Percentiles rank a stretch among this genome's conserved stretches.
phyloP scores from a whole-genome alignment of 495 filamentous ascomycete genomes.

The Chaetomium fimeti region DNA sequence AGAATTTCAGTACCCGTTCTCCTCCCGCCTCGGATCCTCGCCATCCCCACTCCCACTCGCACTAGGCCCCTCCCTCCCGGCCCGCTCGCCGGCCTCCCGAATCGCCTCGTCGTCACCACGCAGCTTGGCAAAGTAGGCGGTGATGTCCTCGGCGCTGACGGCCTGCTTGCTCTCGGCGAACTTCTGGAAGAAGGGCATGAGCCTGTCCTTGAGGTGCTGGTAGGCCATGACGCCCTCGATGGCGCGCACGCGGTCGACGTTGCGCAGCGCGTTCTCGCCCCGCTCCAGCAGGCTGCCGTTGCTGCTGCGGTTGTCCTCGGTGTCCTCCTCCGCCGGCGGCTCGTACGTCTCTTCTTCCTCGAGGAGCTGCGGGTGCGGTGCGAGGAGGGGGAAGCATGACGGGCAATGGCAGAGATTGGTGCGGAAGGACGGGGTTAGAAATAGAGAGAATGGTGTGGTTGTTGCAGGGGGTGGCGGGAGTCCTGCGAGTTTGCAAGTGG shows the following conservation, averaged over 20 bases:
- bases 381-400: constrained; percentile 71
- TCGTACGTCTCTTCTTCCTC: constrained; percentile 94
- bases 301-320: constrained; percentile 36
- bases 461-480: constrained; percentile 48
- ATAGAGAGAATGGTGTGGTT: constrained; percentile 65
- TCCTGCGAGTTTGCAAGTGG: constrained; percentile 47
- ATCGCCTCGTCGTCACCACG: constrained; percentile 73
- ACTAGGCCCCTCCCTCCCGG: constrained; percentile 28
- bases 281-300: constrained; percentile 75
- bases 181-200: constrained; percentile 86
- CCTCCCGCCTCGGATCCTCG: constrained; percentile 53
- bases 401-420: constrained; percentile 72
- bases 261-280: constrained; percentile 84
- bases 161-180: constrained; percentile 86
- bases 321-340: constrained; percentile 60
- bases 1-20: constrained; percentile 59
- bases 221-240: constrained; percentile 98
- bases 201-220: constrained; percentile 88
- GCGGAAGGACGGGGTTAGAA: constrained; percentile 74
- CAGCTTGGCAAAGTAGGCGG: constrained; percentile 89
- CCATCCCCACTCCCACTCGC: constrained; percentile 5
- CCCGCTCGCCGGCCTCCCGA: constrained; percentile 48
- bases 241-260: constrained; percentile 84
- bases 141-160: constrained; percentile 92
- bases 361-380: constrained; percentile 69